Conservation (phyloP, 352 stramenopile species). For the Plasmopara halstedii region DNA sequence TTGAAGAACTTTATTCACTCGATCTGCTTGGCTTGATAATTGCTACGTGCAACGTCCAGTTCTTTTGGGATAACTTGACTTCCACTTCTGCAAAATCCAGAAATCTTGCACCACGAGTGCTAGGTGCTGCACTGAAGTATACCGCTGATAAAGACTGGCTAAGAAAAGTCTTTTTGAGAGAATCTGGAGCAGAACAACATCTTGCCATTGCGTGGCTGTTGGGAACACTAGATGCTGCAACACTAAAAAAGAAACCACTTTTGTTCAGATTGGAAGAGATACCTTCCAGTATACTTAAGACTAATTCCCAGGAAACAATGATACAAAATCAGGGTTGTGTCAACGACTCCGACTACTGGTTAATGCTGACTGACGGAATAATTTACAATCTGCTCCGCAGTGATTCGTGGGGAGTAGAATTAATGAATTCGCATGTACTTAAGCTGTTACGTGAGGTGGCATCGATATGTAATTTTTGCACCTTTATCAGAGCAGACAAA, state of each 20-base stretch:
- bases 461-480: conserved; percentile 31
- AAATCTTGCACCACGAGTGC: conserved; percentile 48
- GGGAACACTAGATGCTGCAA: conserved; percentile 49
- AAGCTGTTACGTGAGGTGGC: conserved; percentile 37
- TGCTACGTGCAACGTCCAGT: conserved; percentile 47
- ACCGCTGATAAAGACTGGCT: conserved; percentile 60
- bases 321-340: neutral
- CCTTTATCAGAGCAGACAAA: conserved; percentile 12
- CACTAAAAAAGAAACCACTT: conserved; percentile 14
- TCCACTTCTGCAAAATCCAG: conserved; percentile 30
- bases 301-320: neutral
- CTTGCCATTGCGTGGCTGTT: conserved; percentile 54
- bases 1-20: conserved; percentile 54
- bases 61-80: conserved; percentile 48
- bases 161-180: conserved; percentile 48
- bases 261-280: conserved; percentile 12
- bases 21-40: conserved; percentile 60
- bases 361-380: conserved; percentile 61
- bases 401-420: conserved; percentile 31
- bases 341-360: conserved; percentile 48
- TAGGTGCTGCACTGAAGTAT: conserved; percentile 54
- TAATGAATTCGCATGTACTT: conserved; percentile 45
- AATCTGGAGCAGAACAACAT: conserved; percentile 45
- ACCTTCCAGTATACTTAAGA: conserved; percentile 19
- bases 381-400: conserved; percentile 42